Conservation (phyloP, 2,329 filamentous ascomycete species). For the Aspergillus sp. region DNA sequence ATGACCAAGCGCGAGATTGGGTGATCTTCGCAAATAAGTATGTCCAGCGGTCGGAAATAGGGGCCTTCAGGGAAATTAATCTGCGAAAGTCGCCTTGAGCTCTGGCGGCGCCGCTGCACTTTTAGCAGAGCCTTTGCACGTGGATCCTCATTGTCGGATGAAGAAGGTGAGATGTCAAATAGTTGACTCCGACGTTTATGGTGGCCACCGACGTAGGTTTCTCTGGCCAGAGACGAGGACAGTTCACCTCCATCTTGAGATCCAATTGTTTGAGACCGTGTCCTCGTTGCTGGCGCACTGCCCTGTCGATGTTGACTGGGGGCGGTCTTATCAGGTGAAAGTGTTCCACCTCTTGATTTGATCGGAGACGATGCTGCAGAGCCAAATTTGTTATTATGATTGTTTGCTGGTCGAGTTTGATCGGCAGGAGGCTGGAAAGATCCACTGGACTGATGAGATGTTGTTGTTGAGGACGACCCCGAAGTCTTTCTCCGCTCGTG, state of each 20-base stretch:
- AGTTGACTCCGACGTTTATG: slow-evolving; percentile 91
- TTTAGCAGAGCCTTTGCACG: slow-evolving; percentile 87
- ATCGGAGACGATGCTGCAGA: slow-evolving; percentile 57
- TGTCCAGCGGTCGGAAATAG: slow-evolving; percentile 84
- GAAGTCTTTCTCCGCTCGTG: slow-evolving; percentile 88
- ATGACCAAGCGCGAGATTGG: slow-evolving; percentile 97
- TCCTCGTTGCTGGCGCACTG: slow-evolving; percentile 65
- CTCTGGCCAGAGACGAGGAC: slow-evolving; percentile 61
- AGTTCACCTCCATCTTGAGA: slow-evolving; percentile 83
- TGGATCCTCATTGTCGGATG: slow-evolving; percentile 94
- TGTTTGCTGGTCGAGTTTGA: slow-evolving; percentile 59
- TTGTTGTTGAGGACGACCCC: slow-evolving; percentile 76
- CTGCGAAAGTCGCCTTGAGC: slow-evolving; percentile 88
- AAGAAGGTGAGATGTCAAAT: slow-evolving; percentile 94
- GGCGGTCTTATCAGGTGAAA: slow-evolving; percentile 62
- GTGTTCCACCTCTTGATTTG: slow-evolving; percentile 42
- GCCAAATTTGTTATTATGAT: slow-evolving; percentile 48
- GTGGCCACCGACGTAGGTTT: slow-evolving; percentile 64
- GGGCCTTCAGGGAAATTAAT: slow-evolving; percentile 83
- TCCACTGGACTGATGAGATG: slow-evolving; percentile 74
- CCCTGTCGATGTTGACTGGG: slow-evolving; percentile 62
- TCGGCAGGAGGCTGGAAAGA: slow-evolving; percentile 75
- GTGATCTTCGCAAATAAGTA: slow-evolving; percentile 96
- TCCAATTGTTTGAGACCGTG: slow-evolving; percentile 86
- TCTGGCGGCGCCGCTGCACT: slow-evolving; percentile 91